Percentiles rank a stretch among this genome's conserved stretches.
phyloP scores from a whole-genome alignment of 2,329 filamentous ascomycete species.

The Claviceps digitariae region DNA sequence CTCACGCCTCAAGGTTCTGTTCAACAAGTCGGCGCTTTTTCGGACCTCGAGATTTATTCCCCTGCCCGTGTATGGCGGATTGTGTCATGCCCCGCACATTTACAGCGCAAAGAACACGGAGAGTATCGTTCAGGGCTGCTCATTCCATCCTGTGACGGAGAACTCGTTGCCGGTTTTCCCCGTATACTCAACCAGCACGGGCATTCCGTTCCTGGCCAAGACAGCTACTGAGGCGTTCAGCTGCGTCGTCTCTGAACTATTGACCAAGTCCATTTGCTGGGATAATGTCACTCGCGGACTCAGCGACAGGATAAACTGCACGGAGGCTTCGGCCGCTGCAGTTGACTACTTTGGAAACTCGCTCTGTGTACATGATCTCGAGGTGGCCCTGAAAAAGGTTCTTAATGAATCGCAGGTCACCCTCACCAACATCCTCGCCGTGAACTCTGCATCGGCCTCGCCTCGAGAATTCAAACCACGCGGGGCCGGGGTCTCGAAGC shows the following conservation, averaged over 20 bases:
- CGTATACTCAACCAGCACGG: constrained; percentile 7
- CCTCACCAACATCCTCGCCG: background rate
- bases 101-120: constrained; percentile 19
- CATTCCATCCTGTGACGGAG: background rate
- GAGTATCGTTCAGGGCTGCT: constrained; percentile 11
- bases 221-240: constrained; percentile 6
- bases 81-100: constrained; percentile 28
- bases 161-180: background rate
- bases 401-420: background rate
- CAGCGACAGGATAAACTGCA: background rate
- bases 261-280: constrained; percentile 7
- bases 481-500: constrained; percentile 32
- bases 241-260: constrained; percentile 5
- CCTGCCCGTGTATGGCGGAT: constrained; percentile 23
- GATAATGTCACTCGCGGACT: constrained; percentile 6
- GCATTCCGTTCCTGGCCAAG: constrained; percentile 3
- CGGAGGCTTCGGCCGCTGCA: background rate
- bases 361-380: background rate
- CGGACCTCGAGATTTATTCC: constrained; percentile 16
- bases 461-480: background rate
- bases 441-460: background rate
- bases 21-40: constrained; percentile 11
- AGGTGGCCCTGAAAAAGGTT: background rate
- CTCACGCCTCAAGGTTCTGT: constrained; percentile 12
- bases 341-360: constrained; percentile 3